phyloP scores from a whole-genome alignment of 805 yeast genomes.

The Lachancea waltii region DNA sequence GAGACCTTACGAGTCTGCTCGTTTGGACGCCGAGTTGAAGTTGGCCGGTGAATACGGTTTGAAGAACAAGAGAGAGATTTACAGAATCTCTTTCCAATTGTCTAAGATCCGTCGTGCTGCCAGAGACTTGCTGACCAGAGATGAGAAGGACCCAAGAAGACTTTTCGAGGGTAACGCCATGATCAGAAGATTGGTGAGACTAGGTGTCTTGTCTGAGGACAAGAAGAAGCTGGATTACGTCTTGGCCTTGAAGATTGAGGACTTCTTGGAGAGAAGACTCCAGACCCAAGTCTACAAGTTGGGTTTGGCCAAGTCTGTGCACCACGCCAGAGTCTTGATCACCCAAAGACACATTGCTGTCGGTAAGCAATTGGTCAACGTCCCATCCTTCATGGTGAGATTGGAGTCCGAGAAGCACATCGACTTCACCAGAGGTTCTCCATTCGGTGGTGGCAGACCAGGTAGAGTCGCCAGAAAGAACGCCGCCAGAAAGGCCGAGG shows the following conservation, averaged over 20 bases:
- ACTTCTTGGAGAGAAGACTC: slow-evolving; percentile 99
- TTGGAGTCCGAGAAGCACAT: slow-evolving; percentile 99
- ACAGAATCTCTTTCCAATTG: slow-evolving; percentile 99
- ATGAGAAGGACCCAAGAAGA: slow-evolving; percentile 99
- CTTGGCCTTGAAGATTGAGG: slow-evolving; percentile 95
- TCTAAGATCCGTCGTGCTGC: slow-evolving; percentile 99
- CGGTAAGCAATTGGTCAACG: slow-evolving; percentile 98
- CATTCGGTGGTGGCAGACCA: slow-evolving; percentile 99
- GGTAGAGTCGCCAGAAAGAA: slow-evolving; percentile 99
- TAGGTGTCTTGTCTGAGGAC: slow-evolving; percentile 98
- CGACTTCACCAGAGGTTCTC: slow-evolving; percentile 98
- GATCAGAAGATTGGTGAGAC: slow-evolving; percentile 98
- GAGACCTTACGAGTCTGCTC: slow-evolving; percentile 99
- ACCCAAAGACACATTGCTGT: slow-evolving; percentile 99
- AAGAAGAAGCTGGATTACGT: slow-evolving; percentile 99
- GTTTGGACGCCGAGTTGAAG: slow-evolving; percentile 98
- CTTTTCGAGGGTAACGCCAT: slow-evolving; percentile 99
- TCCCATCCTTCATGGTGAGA: slow-evolving; percentile 99
- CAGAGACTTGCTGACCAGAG: slow-evolving; percentile 99
- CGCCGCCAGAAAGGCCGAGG: slow-evolving; percentile 56
- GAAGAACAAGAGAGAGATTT: slow-evolving; percentile 99
- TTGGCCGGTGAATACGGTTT: slow-evolving; percentile 99
- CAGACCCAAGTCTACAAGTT: slow-evolving; percentile 99
- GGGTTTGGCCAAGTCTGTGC: slow-evolving; percentile 98
- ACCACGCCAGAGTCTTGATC: slow-evolving; percentile 99